Percentiles rank a stretch among this genome's conserved stretches.
phyloP scores from a whole-genome alignment of 1,284 basidiomycete species.

The Malassezia dermatis region DNA sequence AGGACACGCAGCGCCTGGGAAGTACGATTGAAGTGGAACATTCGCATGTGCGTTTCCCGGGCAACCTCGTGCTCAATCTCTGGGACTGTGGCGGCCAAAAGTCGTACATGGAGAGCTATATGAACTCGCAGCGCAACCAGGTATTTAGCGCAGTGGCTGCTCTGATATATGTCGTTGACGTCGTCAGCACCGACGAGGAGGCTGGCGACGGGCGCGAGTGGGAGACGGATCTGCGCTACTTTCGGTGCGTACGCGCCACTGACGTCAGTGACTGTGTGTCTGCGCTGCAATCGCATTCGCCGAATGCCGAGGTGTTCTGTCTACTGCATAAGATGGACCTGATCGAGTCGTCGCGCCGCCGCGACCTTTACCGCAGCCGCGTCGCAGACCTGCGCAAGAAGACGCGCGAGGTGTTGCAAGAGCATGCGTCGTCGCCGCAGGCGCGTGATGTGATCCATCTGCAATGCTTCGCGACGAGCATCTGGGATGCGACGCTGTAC shows the following conservation, averaged over 20 bases:
- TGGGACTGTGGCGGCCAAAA: slow-evolving; percentile 99
- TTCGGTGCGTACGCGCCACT: slow-evolving; percentile 20
- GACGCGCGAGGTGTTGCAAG: slow-evolving; percentile 22
- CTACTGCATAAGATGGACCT: slow-evolving; percentile 93
- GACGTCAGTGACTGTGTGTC: slow-evolving; percentile 30
- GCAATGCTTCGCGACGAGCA: slow-evolving; percentile 74
- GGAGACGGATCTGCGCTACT: slow-evolving; percentile 49
- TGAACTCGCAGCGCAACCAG: slow-evolving; percentile 74
- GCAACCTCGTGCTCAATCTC: slow-evolving; percentile 80
- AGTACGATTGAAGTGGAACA: slow-evolving; percentile 97
- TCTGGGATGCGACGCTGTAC: slow-evolving; percentile 95
- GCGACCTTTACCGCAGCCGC: slow-evolving; percentile 56
- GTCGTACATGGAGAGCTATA: slow-evolving; percentile 91
- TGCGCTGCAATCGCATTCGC: slow-evolving; percentile 34
- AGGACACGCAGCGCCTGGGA: slow-evolving; percentile 77
- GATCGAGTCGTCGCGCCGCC: slow-evolving; percentile 55
- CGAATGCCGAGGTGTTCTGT: slow-evolving; percentile 72
- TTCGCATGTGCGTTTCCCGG: slow-evolving; percentile 90
- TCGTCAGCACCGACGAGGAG: slow-evolving; percentile 49
- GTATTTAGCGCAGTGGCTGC: slow-evolving; percentile 94
- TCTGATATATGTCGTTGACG: slow-evolving; percentile 95
- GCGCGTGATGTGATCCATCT: slow-evolving; percentile 31
- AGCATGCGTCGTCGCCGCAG: slow-evolving; percentile 53
- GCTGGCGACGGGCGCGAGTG: slow-evolving; percentile 51
- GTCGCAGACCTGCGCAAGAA: slow-evolving; percentile 35